Evolutionary conservation across 1,284 basidiomycete genomes (phyloP).

Genomic region (Blastosporella zonata): DNA sequence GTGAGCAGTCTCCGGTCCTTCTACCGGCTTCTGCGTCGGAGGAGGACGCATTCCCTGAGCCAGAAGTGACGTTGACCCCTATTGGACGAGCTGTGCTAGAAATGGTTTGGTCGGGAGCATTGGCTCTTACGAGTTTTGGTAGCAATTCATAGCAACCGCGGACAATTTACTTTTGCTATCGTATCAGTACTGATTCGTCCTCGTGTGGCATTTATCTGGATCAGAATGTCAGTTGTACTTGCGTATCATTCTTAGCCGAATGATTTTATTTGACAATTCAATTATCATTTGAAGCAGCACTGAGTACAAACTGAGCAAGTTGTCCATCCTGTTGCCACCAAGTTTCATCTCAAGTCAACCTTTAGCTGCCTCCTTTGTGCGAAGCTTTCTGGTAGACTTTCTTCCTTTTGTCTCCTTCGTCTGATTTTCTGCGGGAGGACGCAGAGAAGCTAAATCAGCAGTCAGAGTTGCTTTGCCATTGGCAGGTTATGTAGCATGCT

Average conservation of each 20-base stretch:
- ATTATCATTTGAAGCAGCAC: too few species aligned
- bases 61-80: constrained; percentile 53
- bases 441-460: constrained; percentile 40
- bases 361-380: constrained; percentile 22
- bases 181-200: too few species aligned
- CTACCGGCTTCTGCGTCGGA: constrained; percentile 32
- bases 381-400: constrained; percentile 43
- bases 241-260: too few species aligned
- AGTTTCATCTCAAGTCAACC: too few species aligned
- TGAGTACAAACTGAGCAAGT: too few species aligned
- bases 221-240: too few species aligned
- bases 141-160: constrained; percentile 19
- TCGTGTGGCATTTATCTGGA: too few species aligned
- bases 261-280: too few species aligned
- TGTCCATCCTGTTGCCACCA: too few species aligned
- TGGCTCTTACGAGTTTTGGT: constrained; percentile 72
- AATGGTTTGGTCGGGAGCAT: constrained; percentile 78
- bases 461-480: not conserved
- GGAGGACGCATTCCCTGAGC: constrained; percentile 37
- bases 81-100: constrained; percentile 75
- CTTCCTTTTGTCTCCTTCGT: constrained; percentile 51
- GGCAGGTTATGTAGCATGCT: constrained; percentile 7
- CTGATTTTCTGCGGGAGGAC: constrained; percentile 48
- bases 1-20: constrained; percentile 28
- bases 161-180: too few species aligned